Base-by-base conservation (phyloP, 345 rosid genomes). In the Pugionium dolabratum region DNA sequence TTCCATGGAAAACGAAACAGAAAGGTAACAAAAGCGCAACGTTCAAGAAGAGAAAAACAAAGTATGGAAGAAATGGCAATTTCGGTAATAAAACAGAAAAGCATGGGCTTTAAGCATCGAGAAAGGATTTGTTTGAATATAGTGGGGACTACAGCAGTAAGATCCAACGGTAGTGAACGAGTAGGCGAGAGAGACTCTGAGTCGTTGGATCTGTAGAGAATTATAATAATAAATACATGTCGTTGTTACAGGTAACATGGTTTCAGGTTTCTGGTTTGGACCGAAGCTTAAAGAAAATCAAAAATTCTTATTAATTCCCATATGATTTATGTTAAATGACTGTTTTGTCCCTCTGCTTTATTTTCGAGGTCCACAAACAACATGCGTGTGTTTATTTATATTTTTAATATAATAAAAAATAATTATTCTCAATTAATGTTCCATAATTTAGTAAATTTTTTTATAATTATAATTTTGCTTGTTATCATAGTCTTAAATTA, bases 1-100 rank as follows among this genome's bases (percentile, higher is more conserved):
- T 71, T 83, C 87, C 89, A 84, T 82, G 75, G 78, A 81, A 63
- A 83, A 73, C 78, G 76, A 83, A 77, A 76, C 88, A 83, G 59
- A 47, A 64, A 64, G 70, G 52, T 33, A 52, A 81, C 62, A 80
- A 48, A 79, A 70, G 76, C 81, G 73, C 75, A 57, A 70, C 79
- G 62, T 52, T 73, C 76, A 65, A 72, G 61, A 59, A 65, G 65
- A 57, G 30, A 56, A 44, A 62, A 35, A 72, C 4, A 50, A 72
- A 31, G 41, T 4, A 54, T 39, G 61, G 34, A 73, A 73, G 30
- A 37, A 66, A 55, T 73, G 72, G 76, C 51, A 66, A 1, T 3
- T 45, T 49, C 5, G 0, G 76, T 65, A 65, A 73, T 65, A 32
- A 44, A 10, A 1, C 4, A 7, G 8, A 66, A 59, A 73, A 73